Conservation (phyloP, 441 rosid genomes). For the Populus hybrid region DNA sequence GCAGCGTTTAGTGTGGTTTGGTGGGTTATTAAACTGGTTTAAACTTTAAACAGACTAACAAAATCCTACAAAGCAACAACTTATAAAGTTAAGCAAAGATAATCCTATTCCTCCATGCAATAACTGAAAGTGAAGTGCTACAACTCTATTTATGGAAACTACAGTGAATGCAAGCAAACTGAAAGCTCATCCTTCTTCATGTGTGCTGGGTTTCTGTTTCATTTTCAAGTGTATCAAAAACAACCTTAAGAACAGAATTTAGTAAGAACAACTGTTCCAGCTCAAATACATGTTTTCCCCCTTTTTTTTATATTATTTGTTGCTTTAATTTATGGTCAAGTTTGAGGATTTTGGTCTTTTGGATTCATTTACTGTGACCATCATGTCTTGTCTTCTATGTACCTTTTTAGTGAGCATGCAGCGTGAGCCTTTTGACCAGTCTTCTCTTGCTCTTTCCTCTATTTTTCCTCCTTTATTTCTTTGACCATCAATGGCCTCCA, state of each 20-base stretch:
- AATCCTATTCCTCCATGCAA: background rate
- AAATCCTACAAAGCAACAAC: background rate
- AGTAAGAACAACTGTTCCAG: too few species aligned
- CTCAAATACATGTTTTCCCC: background rate
- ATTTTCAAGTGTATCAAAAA: background rate
- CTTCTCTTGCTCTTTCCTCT: too few species aligned
- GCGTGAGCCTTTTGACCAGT: too few species aligned
- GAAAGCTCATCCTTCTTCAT: background rate
- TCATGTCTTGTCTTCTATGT: too few species aligned
- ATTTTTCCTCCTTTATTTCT: too few species aligned
- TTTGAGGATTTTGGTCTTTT: too few species aligned
- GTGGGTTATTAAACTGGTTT: background rate
- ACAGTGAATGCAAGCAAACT: background rate
- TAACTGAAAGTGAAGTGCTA: background rate
- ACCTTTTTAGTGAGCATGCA: too few species aligned
- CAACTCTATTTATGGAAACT: background rate
- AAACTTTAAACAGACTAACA: background rate
- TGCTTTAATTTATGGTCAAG: background rate
- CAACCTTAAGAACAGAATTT: too few species aligned
- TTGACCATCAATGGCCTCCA: background rate
- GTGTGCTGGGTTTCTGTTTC: background rate
- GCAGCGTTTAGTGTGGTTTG: background rate
- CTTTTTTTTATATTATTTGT: background rate
- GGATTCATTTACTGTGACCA: too few species aligned
- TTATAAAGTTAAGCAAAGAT: background rate